Evolutionary conservation across 2,329 filamentous ascomycete species (phyloP), one percentile per base, ranked within the genome.

Genomic region (Aspergillus aculeatinus): DNA sequence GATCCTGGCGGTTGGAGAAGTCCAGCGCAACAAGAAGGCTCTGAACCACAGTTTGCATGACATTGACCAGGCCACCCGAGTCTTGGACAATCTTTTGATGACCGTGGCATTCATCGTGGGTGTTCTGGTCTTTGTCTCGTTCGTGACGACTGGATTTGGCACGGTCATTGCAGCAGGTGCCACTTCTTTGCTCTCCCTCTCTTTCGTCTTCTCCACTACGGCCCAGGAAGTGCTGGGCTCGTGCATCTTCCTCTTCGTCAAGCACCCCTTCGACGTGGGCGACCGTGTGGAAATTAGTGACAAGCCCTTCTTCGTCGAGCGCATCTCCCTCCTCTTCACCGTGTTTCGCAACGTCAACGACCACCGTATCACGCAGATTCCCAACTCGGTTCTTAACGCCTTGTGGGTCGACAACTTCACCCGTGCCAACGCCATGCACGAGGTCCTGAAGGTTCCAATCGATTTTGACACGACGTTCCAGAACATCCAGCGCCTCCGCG

Each of bases 241-340:
- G 42, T 98, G 94, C 80, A 96, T 99, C 71, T 99, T 99, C 81
- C 81, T 99, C 1, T 99, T 99, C 70, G 92, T 98, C 81, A 99
- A 99, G 81, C 95, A 99, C 74, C 94, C 95, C 0, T 98, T 90
- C 74, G 95, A 99, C 73, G 92, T 98, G 23, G 93, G 94, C 62
- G 95, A 99, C 74, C 89, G 95, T 27, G 91, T 98, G 48, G 92
- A 97, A 69, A 89, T 98, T 64, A 79, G 74, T 55, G 75, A 75
- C 14, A 83, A 88, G 65, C 83, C 87, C 67, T 87, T 96, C 67
- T 82, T 92, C 4, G 95, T 99, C 11, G 92, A 98, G 76, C 91
- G 93, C 74, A 98, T 98, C 68, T 96, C 93, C 2, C 84, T 99
- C 31, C 83, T 99, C 3, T 98, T 92, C 80, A 96, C 92, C 0